phyloP scores from a whole-genome alignment of 495 filamentous ascomycete genomes.

The Trichoderma gamsii region DNA sequence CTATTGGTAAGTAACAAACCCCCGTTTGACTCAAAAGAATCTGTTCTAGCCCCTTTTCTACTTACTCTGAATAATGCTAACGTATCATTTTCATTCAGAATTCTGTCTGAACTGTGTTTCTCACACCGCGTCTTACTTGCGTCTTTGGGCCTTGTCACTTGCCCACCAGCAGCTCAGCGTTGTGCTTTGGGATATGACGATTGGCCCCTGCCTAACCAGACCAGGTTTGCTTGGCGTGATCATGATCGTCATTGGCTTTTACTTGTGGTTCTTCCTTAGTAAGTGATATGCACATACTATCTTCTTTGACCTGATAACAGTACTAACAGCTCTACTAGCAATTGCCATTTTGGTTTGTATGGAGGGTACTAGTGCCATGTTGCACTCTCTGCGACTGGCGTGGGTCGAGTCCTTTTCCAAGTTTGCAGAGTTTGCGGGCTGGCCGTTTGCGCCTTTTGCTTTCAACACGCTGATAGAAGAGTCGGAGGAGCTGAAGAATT shows the following conservation, averaged over 20 bases:
- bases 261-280: slow-evolving; percentile 77
- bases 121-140: slow-evolving; percentile 96
- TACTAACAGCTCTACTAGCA: slow-evolving; percentile 21
- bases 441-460: slow-evolving; percentile 87
- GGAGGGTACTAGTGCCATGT: slow-evolving; percentile 84
- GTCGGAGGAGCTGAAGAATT: slow-evolving; percentile 51
- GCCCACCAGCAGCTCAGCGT: slow-evolving; percentile 96
- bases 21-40: background rate
- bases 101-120: slow-evolving; percentile 99
- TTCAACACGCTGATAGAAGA: slow-evolving; percentile 86
- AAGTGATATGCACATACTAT: background rate
- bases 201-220: slow-evolving; percentile 64
- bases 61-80: slow-evolving; percentile 16
- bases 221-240: slow-evolving; percentile 65
- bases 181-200: slow-evolving; percentile 95
- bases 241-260: slow-evolving; percentile 73
- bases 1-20: slow-evolving; percentile 65
- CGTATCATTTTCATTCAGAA: slow-evolving; percentile 45
- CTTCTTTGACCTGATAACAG: background rate
- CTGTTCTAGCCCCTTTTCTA: slow-evolving; percentile 15
- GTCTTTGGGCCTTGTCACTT: slow-evolving; percentile 95
- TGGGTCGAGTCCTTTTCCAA: slow-evolving; percentile 99
- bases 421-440: slow-evolving; percentile 93
- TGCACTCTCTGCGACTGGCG: slow-evolving; percentile 90
- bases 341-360: slow-evolving; percentile 52